Conservation (phyloP, 2,329 filamentous ascomycete genomes). For the Colletotrichum musae region DNA sequence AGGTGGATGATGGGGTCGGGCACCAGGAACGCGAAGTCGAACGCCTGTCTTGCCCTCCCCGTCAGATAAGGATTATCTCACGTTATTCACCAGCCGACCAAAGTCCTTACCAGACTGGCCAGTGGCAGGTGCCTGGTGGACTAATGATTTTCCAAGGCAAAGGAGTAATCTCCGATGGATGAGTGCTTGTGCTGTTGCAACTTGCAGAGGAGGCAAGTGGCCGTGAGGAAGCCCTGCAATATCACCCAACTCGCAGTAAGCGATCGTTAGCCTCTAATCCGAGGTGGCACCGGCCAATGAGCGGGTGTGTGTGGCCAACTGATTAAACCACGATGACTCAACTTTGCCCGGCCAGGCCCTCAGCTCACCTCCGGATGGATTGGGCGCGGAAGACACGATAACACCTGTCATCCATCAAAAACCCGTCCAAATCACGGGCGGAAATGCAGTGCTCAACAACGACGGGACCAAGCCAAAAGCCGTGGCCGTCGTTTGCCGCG, state of each 20-base stretch:
- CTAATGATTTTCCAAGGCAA: not conserved
- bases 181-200: not conserved
- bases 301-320: not conserved
- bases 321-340: constrained; percentile 33
- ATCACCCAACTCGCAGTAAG: not conserved
- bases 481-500: constrained; percentile 20
- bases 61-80: constrained; percentile 23
- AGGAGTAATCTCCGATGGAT: not conserved
- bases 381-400: too few species aligned
- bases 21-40: not conserved
- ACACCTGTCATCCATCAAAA: too few species aligned
- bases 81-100: not conserved
- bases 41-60: too few species aligned
- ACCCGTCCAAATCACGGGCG: too few species aligned
- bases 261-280: not conserved
- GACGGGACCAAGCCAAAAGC: constrained; percentile 2
- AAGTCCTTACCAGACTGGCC: not conserved
- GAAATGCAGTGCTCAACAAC: not conserved
- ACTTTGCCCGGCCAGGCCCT: constrained; percentile 5
- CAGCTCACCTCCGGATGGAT: too few species aligned
- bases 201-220: not conserved
- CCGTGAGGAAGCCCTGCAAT: constrained; percentile 1
- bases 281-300: constrained; percentile 20
- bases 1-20: constrained; percentile 1
- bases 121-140: not conserved